phyloP scores from a whole-genome alignment of 2,329 filamentous ascomycete species.

The Colletotrichum chlorophyti region DNA sequence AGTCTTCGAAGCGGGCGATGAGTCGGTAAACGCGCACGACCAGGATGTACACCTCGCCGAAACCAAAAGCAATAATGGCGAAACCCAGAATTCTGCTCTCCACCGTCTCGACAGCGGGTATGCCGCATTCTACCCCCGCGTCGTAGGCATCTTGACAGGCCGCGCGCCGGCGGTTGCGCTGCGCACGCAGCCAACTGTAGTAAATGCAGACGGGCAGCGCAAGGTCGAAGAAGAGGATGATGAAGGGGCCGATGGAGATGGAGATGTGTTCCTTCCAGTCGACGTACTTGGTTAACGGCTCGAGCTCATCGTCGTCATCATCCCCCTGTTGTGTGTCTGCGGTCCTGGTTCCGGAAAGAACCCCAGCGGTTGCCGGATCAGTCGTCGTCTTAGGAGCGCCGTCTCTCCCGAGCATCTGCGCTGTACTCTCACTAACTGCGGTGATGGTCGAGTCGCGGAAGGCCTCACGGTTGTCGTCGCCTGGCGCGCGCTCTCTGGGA shows the following conservation, averaged over 20 bases:
- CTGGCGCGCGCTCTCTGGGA: constrained; percentile 9
- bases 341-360: constrained; percentile 8
- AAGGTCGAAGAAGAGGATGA: constrained; percentile 27
- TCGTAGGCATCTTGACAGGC: constrained; percentile 14
- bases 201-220: constrained; percentile 23
- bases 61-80: constrained; percentile 24
- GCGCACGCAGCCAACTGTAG: constrained; percentile 25
- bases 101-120: constrained; percentile 13
- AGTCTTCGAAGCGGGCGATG: constrained; percentile 17
- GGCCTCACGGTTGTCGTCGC: constrained; percentile 20
- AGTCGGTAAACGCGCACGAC: constrained; percentile 23
- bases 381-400: constrained; percentile 21
- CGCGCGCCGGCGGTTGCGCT: constrained; percentile 15
- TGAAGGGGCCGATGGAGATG: constrained; percentile 25
- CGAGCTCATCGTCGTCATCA: constrained; percentile 18
- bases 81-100: constrained; percentile 23
- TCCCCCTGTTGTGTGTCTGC: too few species aligned
- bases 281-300: constrained; percentile 26
- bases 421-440: constrained; percentile 22
- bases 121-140: constrained; percentile 16
- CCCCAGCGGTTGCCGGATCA: constrained; percentile 13
- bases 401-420: constrained; percentile 13
- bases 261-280: constrained; percentile 26
- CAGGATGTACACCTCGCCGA: constrained; percentile 27
- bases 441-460: constrained; percentile 27